phyloP scores from a whole-genome alignment of 1,284 basidiomycete species.

The Tremellales sp. region DNA sequence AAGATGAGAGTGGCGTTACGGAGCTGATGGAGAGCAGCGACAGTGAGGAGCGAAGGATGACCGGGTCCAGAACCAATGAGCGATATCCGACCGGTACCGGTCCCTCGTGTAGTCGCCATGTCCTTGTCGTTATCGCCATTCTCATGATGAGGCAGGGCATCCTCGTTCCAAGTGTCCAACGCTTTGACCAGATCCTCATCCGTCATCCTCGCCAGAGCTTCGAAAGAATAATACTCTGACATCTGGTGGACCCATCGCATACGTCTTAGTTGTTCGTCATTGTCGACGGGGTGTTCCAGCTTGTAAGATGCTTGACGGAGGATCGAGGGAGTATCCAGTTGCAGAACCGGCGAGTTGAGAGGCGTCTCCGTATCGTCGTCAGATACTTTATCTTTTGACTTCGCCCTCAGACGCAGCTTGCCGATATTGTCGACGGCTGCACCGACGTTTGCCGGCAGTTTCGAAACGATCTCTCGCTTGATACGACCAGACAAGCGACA shows the following conservation, averaged over 20 bases:
- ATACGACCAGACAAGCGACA: slow-evolving; percentile 80
- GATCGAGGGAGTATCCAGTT: slow-evolving; percentile 48
- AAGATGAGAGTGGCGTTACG: slow-evolving; percentile 78
- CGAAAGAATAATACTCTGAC: slow-evolving; percentile 89
- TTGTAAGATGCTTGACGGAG: slow-evolving; percentile 11
- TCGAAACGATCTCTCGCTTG: slow-evolving; percentile 73
- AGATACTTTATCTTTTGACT: slow-evolving; percentile 33
- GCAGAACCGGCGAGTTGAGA: slow-evolving; percentile 75
- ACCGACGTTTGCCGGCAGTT: slow-evolving; percentile 70
- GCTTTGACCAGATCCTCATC: slow-evolving; percentile 65
- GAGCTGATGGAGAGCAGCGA: slow-evolving; percentile 76
- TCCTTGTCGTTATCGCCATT: neutral
- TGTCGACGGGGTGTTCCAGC: slow-evolving; percentile 10
- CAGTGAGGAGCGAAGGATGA: slow-evolving; percentile 84
- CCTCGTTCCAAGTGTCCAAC: slow-evolving; percentile 46
- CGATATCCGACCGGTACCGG: slow-evolving; percentile 62
- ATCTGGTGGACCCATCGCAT: slow-evolving; percentile 88
- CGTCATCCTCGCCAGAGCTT: slow-evolving; percentile 67
- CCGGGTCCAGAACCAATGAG: slow-evolving; percentile 93
- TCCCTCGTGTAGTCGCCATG: neutral
- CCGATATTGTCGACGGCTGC: slow-evolving; percentile 74
- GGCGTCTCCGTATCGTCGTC: slow-evolving; percentile 57
- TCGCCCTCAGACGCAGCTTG: slow-evolving; percentile 63
- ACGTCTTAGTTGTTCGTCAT: slow-evolving; percentile 58
- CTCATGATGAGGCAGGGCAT: slow-evolving; percentile 30